Conservation (phyloP, 768 basidiomycete species). For the Cystobasidium onofrii region DNA sequence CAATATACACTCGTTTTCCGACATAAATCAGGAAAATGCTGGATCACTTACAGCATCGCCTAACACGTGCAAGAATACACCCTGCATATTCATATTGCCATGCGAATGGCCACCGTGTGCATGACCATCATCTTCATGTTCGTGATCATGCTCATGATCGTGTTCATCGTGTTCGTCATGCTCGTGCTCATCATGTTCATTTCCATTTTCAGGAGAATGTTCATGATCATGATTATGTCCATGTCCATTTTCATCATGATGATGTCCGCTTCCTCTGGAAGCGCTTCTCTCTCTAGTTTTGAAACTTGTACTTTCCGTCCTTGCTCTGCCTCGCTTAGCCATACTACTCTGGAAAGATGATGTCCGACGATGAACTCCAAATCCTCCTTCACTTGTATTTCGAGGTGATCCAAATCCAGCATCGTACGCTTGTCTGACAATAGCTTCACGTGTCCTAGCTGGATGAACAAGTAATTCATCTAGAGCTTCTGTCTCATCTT, state of each 20-base stretch:
- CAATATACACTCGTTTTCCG: too few relatives aligned
- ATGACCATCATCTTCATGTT: conserved; percentile 31
- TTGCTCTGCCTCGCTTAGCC: not conserved
- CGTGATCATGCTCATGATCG: conserved; percentile 31
- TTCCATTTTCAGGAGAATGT: conserved; percentile 48
- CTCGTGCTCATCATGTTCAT: conserved; percentile 25
- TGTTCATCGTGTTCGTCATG: conserved; percentile 48
- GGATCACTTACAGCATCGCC: conserved; percentile 63
- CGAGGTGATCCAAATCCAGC: conserved; percentile 47
- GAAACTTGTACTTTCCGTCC: not conserved
- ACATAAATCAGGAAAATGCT: too few relatives aligned
- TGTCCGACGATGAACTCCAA: conserved; percentile 9
- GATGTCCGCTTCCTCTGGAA: not conserved
- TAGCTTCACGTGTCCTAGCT: conserved; percentile 49
- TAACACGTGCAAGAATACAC: conserved; percentile 82
- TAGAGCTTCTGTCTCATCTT: conserved; percentile 36
- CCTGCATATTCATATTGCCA: conserved; percentile 97
- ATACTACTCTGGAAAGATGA: not conserved
- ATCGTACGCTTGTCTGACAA: conserved; percentile 70
- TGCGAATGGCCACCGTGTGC: conserved; percentile 42
- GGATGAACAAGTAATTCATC: conserved; percentile 60
- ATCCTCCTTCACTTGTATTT: conserved; percentile 1
- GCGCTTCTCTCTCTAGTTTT: conserved; percentile 9
- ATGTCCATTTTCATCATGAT: conserved; percentile 16
- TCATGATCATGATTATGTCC: conserved; percentile 36